Base-by-base conservation (phyloP, 2,329 filamentous ascomycete genomes). In the Drechslerella dactyloides region DNA sequence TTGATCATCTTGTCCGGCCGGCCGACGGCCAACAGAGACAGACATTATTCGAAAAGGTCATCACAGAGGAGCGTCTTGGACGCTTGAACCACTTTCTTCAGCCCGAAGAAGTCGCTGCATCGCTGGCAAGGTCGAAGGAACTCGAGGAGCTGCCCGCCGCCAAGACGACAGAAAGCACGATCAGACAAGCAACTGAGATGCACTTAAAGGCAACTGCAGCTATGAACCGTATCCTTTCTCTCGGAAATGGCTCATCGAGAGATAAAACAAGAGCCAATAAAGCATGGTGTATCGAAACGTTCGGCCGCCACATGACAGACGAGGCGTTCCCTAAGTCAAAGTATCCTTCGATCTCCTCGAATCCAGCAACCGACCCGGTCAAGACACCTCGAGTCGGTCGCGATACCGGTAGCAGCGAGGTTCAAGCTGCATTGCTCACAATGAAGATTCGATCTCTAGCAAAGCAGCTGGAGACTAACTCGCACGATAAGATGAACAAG, bases 361-460 rank as follows among this genome's bases (percentile, higher is more conserved):
- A 70, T 15, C 75, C 78, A 21, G 74, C 74, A 48, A 77, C 78
- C 24, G 77, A 76, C 5, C 75, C 76, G 4, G 66, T 75, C 60
- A 85, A 85, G 75, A 84, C 83, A 0, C 85, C 85, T 54, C 89
- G 96, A 33, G 87, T 88, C n/a, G 94, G 94, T 0, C 90, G 89
- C 3, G 94, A 99, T 79, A 99, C 93, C 0, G 94, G 94, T 37
- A 96, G 91, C 76, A 91, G 91, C 5, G 94, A 99, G 81, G 96
- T 99, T n/a, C 94, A 99, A 83, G 91, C 96, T 75, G 93, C 92
- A 51, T 96, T 99, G 76, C 81, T 99, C 79, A 99, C 94, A 1
- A 86, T 91, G 65, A 97, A 97, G 84, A 99, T 99, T 78, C 85
- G 91, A 74, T 87, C 89, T 23, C 80, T 99, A 55, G 88, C 90